phyloP scores from a whole-genome alignment of 495 filamentous ascomycete species.

The Xylaria scruposa region DNA sequence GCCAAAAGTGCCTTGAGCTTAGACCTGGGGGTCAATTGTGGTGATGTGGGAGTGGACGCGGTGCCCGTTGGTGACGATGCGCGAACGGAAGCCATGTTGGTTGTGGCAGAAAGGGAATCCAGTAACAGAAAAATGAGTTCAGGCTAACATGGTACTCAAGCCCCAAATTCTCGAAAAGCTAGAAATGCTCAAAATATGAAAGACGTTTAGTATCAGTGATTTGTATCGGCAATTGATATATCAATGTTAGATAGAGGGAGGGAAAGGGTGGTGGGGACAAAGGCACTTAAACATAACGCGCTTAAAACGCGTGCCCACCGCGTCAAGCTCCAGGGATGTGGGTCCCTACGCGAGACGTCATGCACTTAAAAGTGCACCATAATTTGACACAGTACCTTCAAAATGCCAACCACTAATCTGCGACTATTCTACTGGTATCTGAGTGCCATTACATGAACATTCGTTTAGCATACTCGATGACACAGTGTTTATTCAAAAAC shows the following conservation, averaged over 20 bases:
- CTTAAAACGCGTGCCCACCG: conserved; percentile 17
- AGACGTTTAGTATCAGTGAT: conserved; percentile 19
- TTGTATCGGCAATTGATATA: neutral
- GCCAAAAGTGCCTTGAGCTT: conserved; percentile 76
- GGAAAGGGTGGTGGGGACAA: conserved; percentile 17
- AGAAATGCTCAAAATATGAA: conserved; percentile 6
- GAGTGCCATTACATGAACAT: neutral
- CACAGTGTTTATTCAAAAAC: neutral
- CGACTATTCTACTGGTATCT: neutral
- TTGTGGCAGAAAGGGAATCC: conserved; percentile 26
- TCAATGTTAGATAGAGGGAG: conserved; percentile 9
- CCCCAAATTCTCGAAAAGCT: neutral
- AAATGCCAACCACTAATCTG: neutral
- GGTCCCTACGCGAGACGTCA: conserved; percentile 1
- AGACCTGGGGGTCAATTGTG: conserved; percentile 66
- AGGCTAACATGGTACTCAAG: conserved; percentile 15
- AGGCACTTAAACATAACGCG: conserved; percentile 16
- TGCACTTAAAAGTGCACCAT: neutral
- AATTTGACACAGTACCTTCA: too few species aligned
- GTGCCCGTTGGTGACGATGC: conserved; percentile 44
- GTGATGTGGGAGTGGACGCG: conserved; percentile 38
- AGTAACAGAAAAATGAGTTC: conserved; percentile 23
- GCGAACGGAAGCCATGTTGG: conserved; percentile 53
- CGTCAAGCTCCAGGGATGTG: conserved; percentile 11
- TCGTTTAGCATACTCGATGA: neutral